Base-by-base conservation (phyloP, 495 filamentous ascomycete genomes). In the Xylaria flabelliformis region DNA sequence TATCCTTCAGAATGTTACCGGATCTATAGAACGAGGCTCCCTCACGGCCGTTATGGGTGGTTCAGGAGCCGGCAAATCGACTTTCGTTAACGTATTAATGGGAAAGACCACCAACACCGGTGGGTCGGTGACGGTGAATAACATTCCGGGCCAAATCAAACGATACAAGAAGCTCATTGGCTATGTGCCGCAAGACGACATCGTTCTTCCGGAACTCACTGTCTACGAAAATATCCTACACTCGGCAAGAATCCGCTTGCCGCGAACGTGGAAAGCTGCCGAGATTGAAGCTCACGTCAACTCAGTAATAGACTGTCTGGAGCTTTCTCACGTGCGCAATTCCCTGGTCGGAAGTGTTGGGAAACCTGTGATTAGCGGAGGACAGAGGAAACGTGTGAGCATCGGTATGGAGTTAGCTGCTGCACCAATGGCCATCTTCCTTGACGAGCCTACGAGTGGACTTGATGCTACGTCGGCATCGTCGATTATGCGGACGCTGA, bases 371-470 rank as follows among this genome's bases (percentile, higher is more conserved):
- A 84, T 87, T 51, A 85, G 83, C 29, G 86, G 86, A 63, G 85
- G 85, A 7, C 83, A 84, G 66, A 78, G 83, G 32, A 86, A 86
- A 67, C 76, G 86, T 34, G 85, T 87, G 17, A 87, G 84, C 73
- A 88, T 88, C 67, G 84, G 85, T 0, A 84, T 88, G 76, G 90
- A 92, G 76, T 80, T 92, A 4, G 89, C 89, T 1, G 89, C 89
- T 19, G 88, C 88, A n/a, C 90, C 90, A 0, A 89, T 89, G 78
- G 80, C 88, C 32, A 85, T 92, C 42, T 91, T 92, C 76, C 81
- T 91, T 70, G 90, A 91, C 69, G 90, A 91, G 72, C 90, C 90
- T 0, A 91, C 90, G 0, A 89, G 87, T 13, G 89, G 89, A 24
- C 84, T 92, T 12, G 90, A 92, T 74, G 88, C 89, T 0, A 90